Conservation (phyloP, 2,329 filamentous ascomycete species). For the Penicillium fuscoglaucum region DNA sequence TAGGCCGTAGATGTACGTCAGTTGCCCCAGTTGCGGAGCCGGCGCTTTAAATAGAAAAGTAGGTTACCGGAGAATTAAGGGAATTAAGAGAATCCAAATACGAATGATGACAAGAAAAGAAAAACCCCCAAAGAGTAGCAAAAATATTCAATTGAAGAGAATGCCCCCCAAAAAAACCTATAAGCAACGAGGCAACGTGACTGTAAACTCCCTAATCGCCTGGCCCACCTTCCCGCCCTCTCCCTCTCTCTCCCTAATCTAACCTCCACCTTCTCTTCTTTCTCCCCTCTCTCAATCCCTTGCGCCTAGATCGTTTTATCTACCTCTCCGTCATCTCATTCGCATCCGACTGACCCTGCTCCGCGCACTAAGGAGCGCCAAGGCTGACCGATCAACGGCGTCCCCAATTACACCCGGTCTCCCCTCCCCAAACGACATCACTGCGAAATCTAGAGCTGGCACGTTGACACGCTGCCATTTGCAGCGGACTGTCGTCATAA, state of each 20-base stretch:
- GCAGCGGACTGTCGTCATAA: conserved; percentile 11
- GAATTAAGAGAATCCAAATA: background rate
- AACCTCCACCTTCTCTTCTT: conserved; percentile 13
- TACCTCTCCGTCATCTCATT: background rate
- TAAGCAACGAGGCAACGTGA: conserved; percentile 27
- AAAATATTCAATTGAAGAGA: background rate
- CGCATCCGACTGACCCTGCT: conserved; percentile 6
- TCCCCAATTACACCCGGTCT: conserved; percentile 13
- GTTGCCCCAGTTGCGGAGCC: conserved; percentile 20
- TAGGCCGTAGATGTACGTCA: conserved; percentile 19
- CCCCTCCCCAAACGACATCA: conserved; percentile 13
- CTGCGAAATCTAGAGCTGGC: conserved; percentile 15
- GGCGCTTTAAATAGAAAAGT: background rate
- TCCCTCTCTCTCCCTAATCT: conserved; percentile 18
- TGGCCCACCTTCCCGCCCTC: conserved; percentile 27
- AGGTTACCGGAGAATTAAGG: background rate
- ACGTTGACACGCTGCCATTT: conserved; percentile 11
- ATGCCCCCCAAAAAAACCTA: background rate
- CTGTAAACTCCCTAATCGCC: conserved; percentile 26
- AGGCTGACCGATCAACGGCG: conserved; percentile 24
- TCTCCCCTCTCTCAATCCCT: background rate
- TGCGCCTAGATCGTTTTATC: conserved; percentile 2
- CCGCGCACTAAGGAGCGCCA: conserved; percentile 19
- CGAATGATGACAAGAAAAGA: background rate
- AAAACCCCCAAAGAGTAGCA: background rate